Evolutionary conservation across 176 grass and related monocot species (phyloP).

Genomic region (Phoenix roebelenii): DNA sequence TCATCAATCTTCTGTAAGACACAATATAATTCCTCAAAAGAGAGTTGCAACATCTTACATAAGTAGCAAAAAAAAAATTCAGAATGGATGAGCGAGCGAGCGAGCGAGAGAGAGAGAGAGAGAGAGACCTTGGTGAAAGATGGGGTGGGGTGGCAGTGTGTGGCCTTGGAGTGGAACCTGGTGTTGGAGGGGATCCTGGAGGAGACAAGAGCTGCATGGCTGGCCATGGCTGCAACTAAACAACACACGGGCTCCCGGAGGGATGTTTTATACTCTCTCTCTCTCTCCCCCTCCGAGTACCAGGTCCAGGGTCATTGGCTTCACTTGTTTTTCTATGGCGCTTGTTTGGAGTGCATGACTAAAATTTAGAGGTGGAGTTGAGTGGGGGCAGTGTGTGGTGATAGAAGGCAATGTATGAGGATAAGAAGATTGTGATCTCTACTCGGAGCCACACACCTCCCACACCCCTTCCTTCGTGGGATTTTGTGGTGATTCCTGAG

Average conservation of each 20-base stretch:
- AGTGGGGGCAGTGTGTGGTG: not conserved
- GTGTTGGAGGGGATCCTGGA: constrained; percentile 60
- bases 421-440: constrained; percentile 5
- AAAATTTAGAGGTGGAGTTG: not conserved
- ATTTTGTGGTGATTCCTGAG: too few relatives aligned
- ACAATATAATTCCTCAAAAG: too few relatives aligned
- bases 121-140: constrained; percentile 19
- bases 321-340: constrained; percentile 1
- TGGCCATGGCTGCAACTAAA: constrained; percentile 56
- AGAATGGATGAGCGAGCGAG: too few relatives aligned
- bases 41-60: too few relatives aligned
- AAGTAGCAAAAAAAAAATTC: too few relatives aligned
- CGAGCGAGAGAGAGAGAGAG: not conserved
- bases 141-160: constrained; percentile 3
- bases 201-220: constrained; percentile 81
- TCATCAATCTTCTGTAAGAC: too few relatives aligned
- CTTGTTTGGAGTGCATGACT: not conserved
- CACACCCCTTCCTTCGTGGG: too few relatives aligned
- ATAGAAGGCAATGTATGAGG: not conserved
- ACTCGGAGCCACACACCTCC: not conserved
- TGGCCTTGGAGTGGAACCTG: constrained; percentile 42
- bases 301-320: not conserved
- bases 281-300: not conserved
- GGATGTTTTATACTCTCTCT: not conserved
- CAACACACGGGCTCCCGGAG: not conserved